phyloP scores from a whole-genome alignment of 306 rosid genomes.

The Amphicarpaea edgeworthii region DNA sequence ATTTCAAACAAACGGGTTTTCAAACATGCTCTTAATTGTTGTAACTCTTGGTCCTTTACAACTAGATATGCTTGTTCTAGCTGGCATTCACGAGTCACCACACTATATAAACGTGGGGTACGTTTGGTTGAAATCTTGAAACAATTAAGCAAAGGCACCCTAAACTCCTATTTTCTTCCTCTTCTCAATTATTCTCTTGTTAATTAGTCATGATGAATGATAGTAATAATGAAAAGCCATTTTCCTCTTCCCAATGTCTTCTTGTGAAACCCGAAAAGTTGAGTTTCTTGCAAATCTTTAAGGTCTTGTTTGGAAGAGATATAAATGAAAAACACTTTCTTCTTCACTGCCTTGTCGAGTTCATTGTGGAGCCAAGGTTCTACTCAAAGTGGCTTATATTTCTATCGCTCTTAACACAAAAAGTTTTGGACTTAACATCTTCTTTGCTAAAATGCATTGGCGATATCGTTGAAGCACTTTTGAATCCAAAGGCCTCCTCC shows the following conservation, averaged over 20 bases:
- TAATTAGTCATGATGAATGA: conserved; percentile 31
- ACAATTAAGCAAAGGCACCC: conserved; percentile 2
- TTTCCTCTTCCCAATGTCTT: conserved; percentile 45
- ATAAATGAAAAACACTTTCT: conserved; percentile 36
- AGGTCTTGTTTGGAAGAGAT: conserved; percentile 43
- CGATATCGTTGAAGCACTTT: conserved; percentile 20
- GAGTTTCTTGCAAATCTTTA: conserved; percentile 53
- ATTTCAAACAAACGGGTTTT: too few species aligned
- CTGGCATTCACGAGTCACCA: background rate
- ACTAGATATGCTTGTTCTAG: background rate
- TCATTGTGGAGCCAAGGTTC: conserved; percentile 38
- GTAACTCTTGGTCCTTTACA: background rate
- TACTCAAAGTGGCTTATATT: conserved; percentile 49
- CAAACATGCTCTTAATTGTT: too few species aligned
- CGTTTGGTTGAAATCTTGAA: background rate
- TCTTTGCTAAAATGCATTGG: conserved; percentile 47
- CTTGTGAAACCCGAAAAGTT: conserved; percentile 54
- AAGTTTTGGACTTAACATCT: conserved; percentile 39
- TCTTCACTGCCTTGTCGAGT: conserved; percentile 25
- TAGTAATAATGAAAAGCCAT: conserved; percentile 25
- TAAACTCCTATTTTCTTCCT: background rate
- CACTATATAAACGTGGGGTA: background rate
- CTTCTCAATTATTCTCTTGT: background rate
- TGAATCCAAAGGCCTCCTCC: conserved; percentile 41
- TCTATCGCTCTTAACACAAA: conserved; percentile 51